phyloP scores from a whole-genome alignment of 129 eudicot genomes.

The Saussurea involucrata region DNA sequence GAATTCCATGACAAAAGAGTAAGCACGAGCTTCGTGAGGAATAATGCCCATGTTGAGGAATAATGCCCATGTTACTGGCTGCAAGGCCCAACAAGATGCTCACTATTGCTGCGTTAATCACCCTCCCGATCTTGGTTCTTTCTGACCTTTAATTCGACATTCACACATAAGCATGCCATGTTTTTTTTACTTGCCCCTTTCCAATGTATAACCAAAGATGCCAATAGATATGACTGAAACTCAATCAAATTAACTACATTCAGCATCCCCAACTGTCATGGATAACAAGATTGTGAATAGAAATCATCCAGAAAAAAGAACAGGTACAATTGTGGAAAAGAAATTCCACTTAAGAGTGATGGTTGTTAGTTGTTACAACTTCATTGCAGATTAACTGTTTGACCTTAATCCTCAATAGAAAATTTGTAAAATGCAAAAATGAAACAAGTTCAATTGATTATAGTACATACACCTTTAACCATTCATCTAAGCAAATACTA shows the following conservation, averaged over 20 bases:
- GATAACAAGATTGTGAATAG: neutral
- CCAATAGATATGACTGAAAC: neutral
- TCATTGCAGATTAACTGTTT: neutral
- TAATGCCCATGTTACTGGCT: conserved; percentile 72
- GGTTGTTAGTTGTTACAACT: neutral
- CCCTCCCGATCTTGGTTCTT: conserved; percentile 75
- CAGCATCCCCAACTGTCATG: neutral
- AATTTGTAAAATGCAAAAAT: neutral
- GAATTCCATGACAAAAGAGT: conserved; percentile 51
- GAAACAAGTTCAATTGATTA: neutral
- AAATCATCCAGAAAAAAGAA: neutral
- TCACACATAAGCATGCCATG: conserved; percentile 10
- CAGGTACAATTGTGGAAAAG: neutral
- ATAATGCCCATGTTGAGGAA: too few species aligned
- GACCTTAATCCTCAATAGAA: neutral
- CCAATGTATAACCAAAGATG: neutral
- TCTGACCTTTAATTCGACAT: conserved; percentile 59
- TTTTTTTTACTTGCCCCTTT: neutral
- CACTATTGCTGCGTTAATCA: conserved; percentile 85
- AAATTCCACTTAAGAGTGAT: neutral
- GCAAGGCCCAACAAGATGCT: conserved; percentile 75
- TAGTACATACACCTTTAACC: neutral
- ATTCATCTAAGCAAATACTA: neutral
- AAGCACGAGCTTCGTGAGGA: conserved; percentile 75
- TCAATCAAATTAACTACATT: neutral